Base-by-base conservation (phyloP, 2,329 filamentous ascomycete species). In the Paraconiothyrium brasiliense region DNA sequence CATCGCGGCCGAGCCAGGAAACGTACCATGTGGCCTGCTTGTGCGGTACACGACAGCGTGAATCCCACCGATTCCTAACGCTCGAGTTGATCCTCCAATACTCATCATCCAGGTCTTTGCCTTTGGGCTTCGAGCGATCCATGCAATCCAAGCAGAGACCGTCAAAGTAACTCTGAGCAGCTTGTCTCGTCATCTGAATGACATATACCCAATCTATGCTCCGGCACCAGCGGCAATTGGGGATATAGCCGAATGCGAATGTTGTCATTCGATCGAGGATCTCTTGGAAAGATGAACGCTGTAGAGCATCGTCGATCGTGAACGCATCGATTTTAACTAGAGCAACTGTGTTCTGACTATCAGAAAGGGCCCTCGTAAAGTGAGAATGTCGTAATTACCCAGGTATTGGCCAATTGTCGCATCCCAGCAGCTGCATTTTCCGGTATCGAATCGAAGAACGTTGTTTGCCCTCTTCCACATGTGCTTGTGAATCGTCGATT, bases 121-220 rank as follows among this genome's bases (percentile, higher is more conserved):
- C 60, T 60, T 59, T 60, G 0, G 57, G 55, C 34, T 59, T 60
- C 16, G 64, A 66, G 9, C 47, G 44, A n/a, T 67, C 57, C 68
- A 73, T 74, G 50, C 72, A 76, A 43, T 74, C 71, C 14, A 76
- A 49, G 44, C 72, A 76, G 4, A 76, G 54, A 8, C 73, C 72
- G 35, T 74, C 64, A 41, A 76, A 76, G 47, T 67, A 64, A 7
- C 27, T n/a, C 41, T 11, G 20, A 20, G 51, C 60, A 6, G 20
- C 47, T 13, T 27, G 30, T 10, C 47, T n/a, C 16, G 30, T 35
- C 46, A 65, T 52, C 2, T 34, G 32, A 7, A 44, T 22, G 4
- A 44, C 51, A 37, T 58, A 66, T 22, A 52, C 57, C 59, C 60
- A 70, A 32, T 67, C 61, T 10, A 63, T 58, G 34, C 30, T 48